Base-by-base conservation (phyloP, 78 protist genomes). In the Thecamonas trahens region DNA sequence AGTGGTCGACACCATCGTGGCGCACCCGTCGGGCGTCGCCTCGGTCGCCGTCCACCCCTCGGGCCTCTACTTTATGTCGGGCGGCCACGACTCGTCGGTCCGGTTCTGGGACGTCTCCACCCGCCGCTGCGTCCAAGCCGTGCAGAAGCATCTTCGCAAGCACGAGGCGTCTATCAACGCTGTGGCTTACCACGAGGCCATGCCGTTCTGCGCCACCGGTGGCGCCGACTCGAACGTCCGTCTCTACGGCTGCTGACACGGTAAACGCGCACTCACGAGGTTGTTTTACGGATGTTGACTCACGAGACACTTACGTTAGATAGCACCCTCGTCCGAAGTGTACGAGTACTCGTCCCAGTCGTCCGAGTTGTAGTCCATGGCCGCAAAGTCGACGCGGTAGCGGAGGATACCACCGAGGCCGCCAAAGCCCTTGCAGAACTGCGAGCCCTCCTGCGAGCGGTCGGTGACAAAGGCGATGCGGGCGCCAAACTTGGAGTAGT, bases 371-470 rank as follows among this genome's bases (percentile, higher is more conserved):
- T 55, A 44, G 31, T 75, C 58, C 24, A 40, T 8, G 26, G 77
- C 74, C 28, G 50, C 32, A 42, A 86, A 80, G 47, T 91, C 93
- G 24, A 84, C 66, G 49, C 70, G 74, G 85, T 91, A 93, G 32
- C 97, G 85, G 44, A 94, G 49, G 38, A 87, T 22, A 55, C 96
- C 99, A 29, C 99, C 99, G 24, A 97, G 57, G 32, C 99, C 99
- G 31, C 99, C 98, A 42, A 98, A 98, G 45, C 99, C 99, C 32
- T 77, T 64, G 70, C 77, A 68, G 82, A 98, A 98, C 73, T 98
- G 99, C 24, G 97, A 59, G 67, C 99, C 99, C 69, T 97, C 99
- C 60, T 91, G 97, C 13, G 98, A 91, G 26, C 78, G 50, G 74
- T 98, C 88, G 37, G 99, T 84, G 26, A 97, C 86, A 55, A 96